Conservation (phyloP, 306 rosid species). For the Medicago truncatula region MtrunA17r5.0-ANR NC_053046.1:19978501-19979000, state of each 20-base stretch:
- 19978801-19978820: not conserved
- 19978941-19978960: too few relatives aligned
- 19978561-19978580: slow-evolving; percentile 59
- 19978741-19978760: slow-evolving; percentile 17
- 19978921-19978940: too few relatives aligned
- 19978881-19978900: too few relatives aligned
- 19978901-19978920: too few relatives aligned
- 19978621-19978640: slow-evolving; percentile 47
- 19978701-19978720: slow-evolving; percentile 23
- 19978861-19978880: too few relatives aligned
- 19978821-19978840: too few relatives aligned
- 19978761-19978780: not conserved
- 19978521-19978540: slow-evolving; percentile 65
- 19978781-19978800: not conserved
- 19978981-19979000: too few relatives aligned
- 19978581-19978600: slow-evolving; percentile 57
- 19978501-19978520: slow-evolving; percentile 51
- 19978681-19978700: not conserved
- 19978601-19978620: slow-evolving; percentile 57
- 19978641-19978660: not conserved
- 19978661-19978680: not conserved
- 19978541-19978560: slow-evolving; percentile 58
- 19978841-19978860: too few relatives aligned
- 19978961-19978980: too few relatives aligned
- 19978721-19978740: slow-evolving; percentile 43